These are phyloP conservation scores for Vitis amurensis DNA, from an alignment of 164 flowering plant genomes.

Conservation along the genomic window DNA sequence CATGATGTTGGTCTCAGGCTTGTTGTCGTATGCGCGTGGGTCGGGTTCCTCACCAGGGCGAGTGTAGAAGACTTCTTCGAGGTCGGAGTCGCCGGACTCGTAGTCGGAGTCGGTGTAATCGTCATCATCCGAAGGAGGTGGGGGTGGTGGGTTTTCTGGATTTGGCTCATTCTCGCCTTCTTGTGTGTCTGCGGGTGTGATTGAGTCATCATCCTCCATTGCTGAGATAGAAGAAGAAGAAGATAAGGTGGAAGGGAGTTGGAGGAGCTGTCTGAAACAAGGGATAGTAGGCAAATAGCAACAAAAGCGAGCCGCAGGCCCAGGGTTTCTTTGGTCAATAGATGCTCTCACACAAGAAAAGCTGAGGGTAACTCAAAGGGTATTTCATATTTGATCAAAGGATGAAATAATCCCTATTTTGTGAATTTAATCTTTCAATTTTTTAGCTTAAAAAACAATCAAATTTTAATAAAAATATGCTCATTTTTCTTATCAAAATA, in stretches of 20 bases:
- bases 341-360: too few relatives aligned
- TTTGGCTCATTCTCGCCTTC: neutral
- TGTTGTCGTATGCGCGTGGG: conserved; percentile 27
- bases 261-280: neutral
- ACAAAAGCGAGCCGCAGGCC: too few relatives aligned
- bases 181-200: neutral
- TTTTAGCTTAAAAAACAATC: too few relatives aligned
- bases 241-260: neutral
- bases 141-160: neutral
- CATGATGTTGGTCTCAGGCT: conserved; percentile 38
- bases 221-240: neutral
- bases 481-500: too few relatives aligned
- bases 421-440: too few relatives aligned
- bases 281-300: too few relatives aligned
- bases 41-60: conserved; percentile 9
- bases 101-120: conserved; percentile 32
- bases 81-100: conserved; percentile 27
- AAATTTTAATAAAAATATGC: too few relatives aligned
- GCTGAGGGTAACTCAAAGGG: too few relatives aligned
- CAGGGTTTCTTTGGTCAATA: too few relatives aligned
- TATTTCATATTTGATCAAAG: too few relatives aligned
- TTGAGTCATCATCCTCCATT: conserved; percentile 22
- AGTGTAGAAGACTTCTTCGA: conserved; percentile 7
- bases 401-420: too few relatives aligned
- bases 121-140: conserved; percentile 12